Conservation (phyloP, 257 asterid species). For the Leptodermis oblonga region DNA sequence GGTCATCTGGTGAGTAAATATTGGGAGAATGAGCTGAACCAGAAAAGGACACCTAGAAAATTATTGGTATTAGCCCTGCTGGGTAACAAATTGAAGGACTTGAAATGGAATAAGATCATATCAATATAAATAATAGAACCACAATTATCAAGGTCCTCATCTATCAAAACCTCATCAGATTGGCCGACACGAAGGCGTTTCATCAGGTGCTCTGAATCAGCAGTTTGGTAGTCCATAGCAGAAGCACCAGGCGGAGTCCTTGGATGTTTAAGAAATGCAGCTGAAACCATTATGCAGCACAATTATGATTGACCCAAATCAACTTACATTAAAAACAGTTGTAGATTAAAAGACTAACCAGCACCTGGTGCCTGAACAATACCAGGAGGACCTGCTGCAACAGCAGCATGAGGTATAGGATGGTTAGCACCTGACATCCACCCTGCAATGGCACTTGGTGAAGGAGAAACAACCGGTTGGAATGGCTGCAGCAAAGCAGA, state of each 20-base stretch:
- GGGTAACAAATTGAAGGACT: slow-evolving; percentile 9
- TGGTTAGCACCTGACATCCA: slow-evolving; percentile 83
- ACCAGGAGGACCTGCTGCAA: slow-evolving; percentile 53
- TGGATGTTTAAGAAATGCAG: slow-evolving; percentile 79
- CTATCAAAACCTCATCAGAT: slow-evolving; percentile 61
- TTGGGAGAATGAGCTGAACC: slow-evolving; percentile 73
- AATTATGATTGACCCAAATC: slow-evolving; percentile 14
- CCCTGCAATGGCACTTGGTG: slow-evolving; percentile 82
- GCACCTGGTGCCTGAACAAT: slow-evolving; percentile 38
- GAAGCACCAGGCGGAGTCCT: slow-evolving; percentile 74
- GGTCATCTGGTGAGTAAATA: slow-evolving; percentile 82
- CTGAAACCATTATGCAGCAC: slow-evolving; percentile 31
- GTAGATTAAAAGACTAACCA: slow-evolving; percentile 30
- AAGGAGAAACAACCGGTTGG: slow-evolving; percentile 53
- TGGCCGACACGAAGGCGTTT: slow-evolving; percentile 83
- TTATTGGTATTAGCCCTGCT: slow-evolving; percentile 11
- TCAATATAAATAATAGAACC: not conserved
- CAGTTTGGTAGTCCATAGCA: slow-evolving; percentile 85
- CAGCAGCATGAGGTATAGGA: slow-evolving; percentile 39
- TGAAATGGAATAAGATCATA: not conserved
- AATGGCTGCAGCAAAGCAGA: slow-evolving; percentile 34
- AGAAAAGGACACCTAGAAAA: slow-evolving; percentile 73
- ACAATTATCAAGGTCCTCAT: not conserved
- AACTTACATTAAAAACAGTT: slow-evolving; percentile 12
- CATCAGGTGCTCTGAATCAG: slow-evolving; percentile 84